phyloP scores from a whole-genome alignment of 2,329 filamentous ascomycete species.

The Arthrobotrys iridis region DNA sequence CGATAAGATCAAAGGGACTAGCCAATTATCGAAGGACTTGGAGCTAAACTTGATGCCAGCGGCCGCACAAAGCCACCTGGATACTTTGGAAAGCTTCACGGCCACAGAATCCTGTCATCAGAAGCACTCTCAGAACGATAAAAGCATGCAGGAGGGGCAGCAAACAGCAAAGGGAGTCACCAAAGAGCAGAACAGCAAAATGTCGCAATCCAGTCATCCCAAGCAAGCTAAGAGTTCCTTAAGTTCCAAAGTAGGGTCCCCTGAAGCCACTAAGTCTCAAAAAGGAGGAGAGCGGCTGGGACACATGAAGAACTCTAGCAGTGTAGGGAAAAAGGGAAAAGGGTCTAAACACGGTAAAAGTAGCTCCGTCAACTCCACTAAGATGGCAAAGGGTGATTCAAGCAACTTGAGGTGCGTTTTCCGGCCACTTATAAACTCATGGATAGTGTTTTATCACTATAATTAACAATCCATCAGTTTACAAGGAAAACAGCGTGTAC shows the following conservation, averaged over 20 bases:
- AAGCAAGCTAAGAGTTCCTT: neutral
- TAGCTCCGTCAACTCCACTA: conserved; percentile 12
- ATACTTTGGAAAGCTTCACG: neutral
- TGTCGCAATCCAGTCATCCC: neutral
- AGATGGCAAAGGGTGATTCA: conserved; percentile 7
- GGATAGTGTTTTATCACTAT: neutral
- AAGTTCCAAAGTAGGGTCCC: neutral
- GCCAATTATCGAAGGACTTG: neutral
- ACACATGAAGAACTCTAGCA: conserved; percentile 5
- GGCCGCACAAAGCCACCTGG: neutral
- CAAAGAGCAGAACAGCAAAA: neutral
- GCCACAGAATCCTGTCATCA: neutral
- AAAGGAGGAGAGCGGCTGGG: conserved; percentile 3
- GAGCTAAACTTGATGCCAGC: neutral
- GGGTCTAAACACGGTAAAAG: conserved; percentile 21
- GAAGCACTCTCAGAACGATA: neutral
- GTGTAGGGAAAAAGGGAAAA: neutral
- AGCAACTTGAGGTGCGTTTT: conserved; percentile 7
- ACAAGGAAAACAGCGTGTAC: neutral
- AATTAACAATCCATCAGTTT: neutral
- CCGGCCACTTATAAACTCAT: neutral
- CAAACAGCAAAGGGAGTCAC: neutral
- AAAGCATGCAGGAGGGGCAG: neutral
- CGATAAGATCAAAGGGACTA: neutral
- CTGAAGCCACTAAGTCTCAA: neutral